Percentiles rank a stretch among this genome's conserved stretches.
phyloP scores from a whole-genome alignment of 2,329 filamentous ascomycete genomes.

The Fusarium hainanense region DNA sequence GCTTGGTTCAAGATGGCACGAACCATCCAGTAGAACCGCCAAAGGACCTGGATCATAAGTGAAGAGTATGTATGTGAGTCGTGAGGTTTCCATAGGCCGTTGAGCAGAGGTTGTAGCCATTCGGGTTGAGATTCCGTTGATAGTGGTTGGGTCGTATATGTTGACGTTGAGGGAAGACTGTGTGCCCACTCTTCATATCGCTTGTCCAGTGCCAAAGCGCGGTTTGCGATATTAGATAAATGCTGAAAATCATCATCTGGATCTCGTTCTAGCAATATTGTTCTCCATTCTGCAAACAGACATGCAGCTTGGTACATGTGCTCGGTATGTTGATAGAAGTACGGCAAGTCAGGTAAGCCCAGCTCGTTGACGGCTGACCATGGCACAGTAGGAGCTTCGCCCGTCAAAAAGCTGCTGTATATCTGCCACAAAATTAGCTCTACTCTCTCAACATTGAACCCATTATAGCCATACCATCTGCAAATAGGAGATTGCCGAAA shows the following conservation, averaged over 20 bases:
- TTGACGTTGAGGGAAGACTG: neutral
- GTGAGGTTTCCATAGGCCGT: neutral
- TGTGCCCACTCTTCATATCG: neutral
- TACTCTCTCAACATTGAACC: fast-evolving
- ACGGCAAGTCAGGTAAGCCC: neutral
- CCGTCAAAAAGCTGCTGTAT: neutral
- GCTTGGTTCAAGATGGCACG: neutral
- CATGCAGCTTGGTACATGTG: neutral
- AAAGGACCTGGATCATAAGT: neutral
- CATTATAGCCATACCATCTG: neutral
- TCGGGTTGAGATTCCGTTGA: neutral
- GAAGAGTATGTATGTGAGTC: neutral
- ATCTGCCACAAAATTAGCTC: neutral
- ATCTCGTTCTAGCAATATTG: neutral
- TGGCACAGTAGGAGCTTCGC: neutral
- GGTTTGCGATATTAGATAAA: neutral
- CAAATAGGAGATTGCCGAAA: neutral
- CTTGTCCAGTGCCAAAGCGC: neutral
- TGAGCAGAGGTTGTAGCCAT: neutral
- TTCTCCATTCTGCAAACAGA: neutral
- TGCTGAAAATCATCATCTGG: neutral
- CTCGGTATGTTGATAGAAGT: neutral
- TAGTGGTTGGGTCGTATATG: neutral
- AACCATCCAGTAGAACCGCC: neutral
- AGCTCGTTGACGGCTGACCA: neutral